Evolutionary conservation across 371 early-diverging fungal genomes (phyloP), one percentile per base, ranked within the genome.

Genomic region (Syncephalis fuscata): DNA sequence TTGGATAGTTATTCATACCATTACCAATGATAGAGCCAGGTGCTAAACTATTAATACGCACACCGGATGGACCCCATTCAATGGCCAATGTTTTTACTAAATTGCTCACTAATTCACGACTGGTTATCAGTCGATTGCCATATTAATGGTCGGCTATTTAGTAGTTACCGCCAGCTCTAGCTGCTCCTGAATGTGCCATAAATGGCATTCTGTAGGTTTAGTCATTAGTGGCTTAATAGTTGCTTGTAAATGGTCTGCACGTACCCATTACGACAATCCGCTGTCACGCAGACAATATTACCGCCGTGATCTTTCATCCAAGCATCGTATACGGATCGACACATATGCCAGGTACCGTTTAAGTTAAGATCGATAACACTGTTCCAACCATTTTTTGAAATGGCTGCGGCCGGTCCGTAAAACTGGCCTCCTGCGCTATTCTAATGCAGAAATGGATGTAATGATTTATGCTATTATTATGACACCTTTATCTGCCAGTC

Each of bases 351-450:
- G 1, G 72, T 72, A 17, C 73, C 72, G 37, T 60, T 68, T 25
- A 73, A 52, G 54, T 72, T 72, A 44, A 69, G 46, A 45, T 72
- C 73, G 21, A 72, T 58, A 32, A 72, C 73, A 3, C 70, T 53
- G 2, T 56, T 45, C 49, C 63, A 71, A 2, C 73, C 73, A 32
- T 65, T 64, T 32, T 58, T 46, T n/a, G n/a, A 60, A 60, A 58
- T 49, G 19, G 44, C 44, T 60, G 66, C 46, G 39, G 67, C 52
- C 32, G 67, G 56, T n/a, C n/a, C 51, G 55, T 52, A 53, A 44
- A 68, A 70, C 48, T 70, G 68, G 11, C 68, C 72, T 14, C 72
- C 72, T 14, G 72, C 70, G 32, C 66, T 68, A 54, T 71, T 71
- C 55, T 60, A 55, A 26, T 8, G 7, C 17, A 14, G 44, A 17